phyloP scores from a whole-genome alignment of 148 eudicot species.

The Silene conica region DNA sequence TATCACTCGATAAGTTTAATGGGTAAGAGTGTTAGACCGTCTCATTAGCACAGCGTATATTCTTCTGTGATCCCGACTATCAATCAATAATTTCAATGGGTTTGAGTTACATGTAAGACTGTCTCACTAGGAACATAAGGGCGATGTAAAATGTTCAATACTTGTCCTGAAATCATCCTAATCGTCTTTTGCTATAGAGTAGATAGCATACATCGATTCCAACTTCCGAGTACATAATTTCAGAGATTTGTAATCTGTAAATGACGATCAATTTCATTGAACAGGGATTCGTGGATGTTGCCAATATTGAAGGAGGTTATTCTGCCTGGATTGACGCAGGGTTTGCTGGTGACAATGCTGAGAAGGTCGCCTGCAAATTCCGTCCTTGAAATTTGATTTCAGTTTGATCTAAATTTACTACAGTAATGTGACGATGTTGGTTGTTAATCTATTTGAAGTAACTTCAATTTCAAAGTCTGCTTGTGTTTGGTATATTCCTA shows the following conservation, averaged over 20 bases:
- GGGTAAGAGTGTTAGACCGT: no score
- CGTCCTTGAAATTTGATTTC: conserved; percentile 15
- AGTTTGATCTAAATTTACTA: background rate
- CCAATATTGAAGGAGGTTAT: conserved; percentile 57
- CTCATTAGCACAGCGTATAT: no score
- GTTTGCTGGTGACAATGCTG: conserved; percentile 35
- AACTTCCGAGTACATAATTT: background rate
- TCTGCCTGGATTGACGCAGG: conserved; percentile 53
- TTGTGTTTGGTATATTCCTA: no score
- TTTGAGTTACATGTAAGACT: no score
- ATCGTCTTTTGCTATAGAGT: no score
- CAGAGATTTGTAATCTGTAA: background rate
- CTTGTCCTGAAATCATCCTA: no score
- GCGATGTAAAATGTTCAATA: no score
- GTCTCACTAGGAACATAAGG: no score
- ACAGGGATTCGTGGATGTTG: conserved; percentile 53
- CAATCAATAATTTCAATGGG: no score
- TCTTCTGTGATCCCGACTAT: no score
- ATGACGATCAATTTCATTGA: background rate
- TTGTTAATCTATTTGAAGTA: background rate
- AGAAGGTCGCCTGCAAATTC: conserved; percentile 33
- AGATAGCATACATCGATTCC: background rate
- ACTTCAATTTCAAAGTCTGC: background rate
- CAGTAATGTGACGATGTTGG: background rate
- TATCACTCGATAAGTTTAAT: no score